A percentile compares a stretch with the other conserved stretches of the same genome.
These are phyloP conservation scores for Solanum arcanum DNA, from an alignment of 257 asterid species.

Conservation along the genomic window DNA sequence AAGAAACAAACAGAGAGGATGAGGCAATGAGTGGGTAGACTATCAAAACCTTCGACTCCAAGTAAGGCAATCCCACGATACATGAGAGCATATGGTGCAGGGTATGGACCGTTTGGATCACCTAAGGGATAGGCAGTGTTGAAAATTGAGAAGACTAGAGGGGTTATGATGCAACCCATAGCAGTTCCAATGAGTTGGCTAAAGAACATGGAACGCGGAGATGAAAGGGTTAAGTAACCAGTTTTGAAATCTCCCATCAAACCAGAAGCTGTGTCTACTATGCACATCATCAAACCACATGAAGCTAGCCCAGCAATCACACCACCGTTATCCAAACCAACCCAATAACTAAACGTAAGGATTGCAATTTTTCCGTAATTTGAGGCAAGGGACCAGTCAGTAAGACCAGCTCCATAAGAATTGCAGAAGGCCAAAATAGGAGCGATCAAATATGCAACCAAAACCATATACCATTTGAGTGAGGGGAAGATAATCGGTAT, in stretches of 20 bases:
- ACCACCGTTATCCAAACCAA: constrained; percentile 27
- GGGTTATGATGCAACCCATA: constrained; percentile 29
- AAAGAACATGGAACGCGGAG: constrained; percentile 28
- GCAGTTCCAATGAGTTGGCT: constrained; percentile 31
- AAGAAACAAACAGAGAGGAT: constrained; percentile 27
- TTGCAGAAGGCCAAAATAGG: constrained; percentile 36
- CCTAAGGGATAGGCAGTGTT: constrained; percentile 21
- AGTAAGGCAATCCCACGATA: constrained; percentile 31
- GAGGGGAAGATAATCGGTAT: constrained; percentile 26
- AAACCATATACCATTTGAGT: constrained; percentile 25
- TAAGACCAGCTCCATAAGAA: constrained; percentile 33
- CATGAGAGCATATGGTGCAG: constrained; percentile 27
- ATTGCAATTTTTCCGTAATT: constrained; percentile 33
- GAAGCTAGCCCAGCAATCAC: constrained; percentile 30
- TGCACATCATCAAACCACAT: constrained; percentile 28
- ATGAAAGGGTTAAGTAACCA: constrained; percentile 28
- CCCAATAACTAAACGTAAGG: constrained; percentile 21
- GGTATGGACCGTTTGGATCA: constrained; percentile 14
- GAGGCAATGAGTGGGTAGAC: constrained; percentile 55
- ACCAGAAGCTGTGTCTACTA: constrained; percentile 23
- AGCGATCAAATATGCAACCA: constrained; percentile 23
- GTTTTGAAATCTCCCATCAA: constrained; percentile 35
- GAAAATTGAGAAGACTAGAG: constrained; percentile 25
- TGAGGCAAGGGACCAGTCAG: constrained; percentile 35
- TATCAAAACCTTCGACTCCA: constrained; percentile 25